Percentiles rank a stretch among this genome's conserved stretches.
Conservation (phyloP, 2,329 filamentous ascomycete species). For the Alternaria gansuensis region DNA sequence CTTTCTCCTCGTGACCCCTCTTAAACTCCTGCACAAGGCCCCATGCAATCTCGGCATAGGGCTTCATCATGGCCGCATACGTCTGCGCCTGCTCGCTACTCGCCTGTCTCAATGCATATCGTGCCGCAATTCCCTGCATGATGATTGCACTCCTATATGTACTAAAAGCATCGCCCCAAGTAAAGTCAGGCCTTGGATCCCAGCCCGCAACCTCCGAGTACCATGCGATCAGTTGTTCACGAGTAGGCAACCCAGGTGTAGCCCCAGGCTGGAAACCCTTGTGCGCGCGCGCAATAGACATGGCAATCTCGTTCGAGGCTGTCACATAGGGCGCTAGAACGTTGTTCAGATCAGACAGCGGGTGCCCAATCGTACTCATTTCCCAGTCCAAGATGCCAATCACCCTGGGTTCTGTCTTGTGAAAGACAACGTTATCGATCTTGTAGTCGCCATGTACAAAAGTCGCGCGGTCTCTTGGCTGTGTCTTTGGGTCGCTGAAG, state of each 20-base stretch:
- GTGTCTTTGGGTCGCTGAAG: conserved; percentile 73
- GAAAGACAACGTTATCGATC: conserved; percentile 73
- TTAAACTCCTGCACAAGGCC: conserved; percentile 67
- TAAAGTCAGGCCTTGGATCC: conserved; percentile 69
- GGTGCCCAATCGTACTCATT: conserved; percentile 98
- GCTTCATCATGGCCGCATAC: conserved; percentile 73
- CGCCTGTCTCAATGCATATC: conserved; percentile 84
- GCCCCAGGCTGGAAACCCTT: conserved; percentile 68
- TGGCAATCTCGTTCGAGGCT: conserved; percentile 50
- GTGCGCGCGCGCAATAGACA: conserved; percentile 53
- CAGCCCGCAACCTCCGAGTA: conserved; percentile 75
- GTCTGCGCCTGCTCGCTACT: conserved; percentile 82
- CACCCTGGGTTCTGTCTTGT: conserved; percentile 84
- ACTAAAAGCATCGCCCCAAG: conserved; percentile 71
- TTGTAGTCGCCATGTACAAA: conserved; percentile 97
- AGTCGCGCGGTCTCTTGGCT: conserved; percentile 79
- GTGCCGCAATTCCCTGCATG: conserved; percentile 90
- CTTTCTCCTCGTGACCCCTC: conserved; percentile 44
- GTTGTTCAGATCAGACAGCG: conserved; percentile 89
- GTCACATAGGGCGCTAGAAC: conserved; percentile 64
- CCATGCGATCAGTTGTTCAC: conserved; percentile 69
- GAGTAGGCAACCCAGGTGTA: conserved; percentile 72
- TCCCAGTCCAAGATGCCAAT: conserved; percentile 94
- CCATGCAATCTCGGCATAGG: conserved; percentile 83
- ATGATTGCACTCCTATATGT: conserved; percentile 68